phyloP scores from a whole-genome alignment of 192 early-diverging fungal species.

The Spizellomyces punctatus region DNA sequence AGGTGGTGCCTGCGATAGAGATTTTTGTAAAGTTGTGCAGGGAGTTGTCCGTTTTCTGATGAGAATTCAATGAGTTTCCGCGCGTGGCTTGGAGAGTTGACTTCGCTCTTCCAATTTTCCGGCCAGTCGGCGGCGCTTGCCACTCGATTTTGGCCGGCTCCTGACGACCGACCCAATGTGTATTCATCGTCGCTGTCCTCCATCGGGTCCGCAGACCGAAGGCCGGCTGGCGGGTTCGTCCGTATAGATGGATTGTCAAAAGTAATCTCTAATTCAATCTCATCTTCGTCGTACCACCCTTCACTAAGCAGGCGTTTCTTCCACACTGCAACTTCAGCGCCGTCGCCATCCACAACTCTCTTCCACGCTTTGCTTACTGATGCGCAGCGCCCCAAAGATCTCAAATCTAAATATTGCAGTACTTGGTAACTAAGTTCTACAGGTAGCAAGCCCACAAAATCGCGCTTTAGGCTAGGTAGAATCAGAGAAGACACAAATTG shows the following conservation, averaged over 20 bases:
- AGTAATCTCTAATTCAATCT: conserved; percentile 35
- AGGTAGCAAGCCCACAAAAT: conserved; percentile 72
- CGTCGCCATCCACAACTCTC: conserved; percentile 72
- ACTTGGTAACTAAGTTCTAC: conserved; percentile 68
- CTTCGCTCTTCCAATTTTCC: conserved; percentile 10
- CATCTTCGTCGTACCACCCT: conserved; percentile 45
- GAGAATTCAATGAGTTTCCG: conserved; percentile 14
- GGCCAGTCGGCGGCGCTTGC: conserved; percentile 16
- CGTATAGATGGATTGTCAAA: neutral
- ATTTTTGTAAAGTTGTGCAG: conserved; percentile 72
- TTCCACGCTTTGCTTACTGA: conserved; percentile 84
- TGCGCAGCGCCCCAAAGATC: conserved; percentile 76
- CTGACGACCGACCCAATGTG: neutral
- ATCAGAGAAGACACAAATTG: conserved; percentile 93
- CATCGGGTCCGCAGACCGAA: conserved; percentile 32
- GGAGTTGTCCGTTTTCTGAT: conserved; percentile 25
- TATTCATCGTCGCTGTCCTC: conserved; percentile 34
- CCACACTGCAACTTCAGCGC: conserved; percentile 57
- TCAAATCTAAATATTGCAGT: conserved; percentile 80
- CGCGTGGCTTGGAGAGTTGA: neutral
- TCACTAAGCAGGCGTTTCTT: conserved; percentile 45
- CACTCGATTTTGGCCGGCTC: neutral
- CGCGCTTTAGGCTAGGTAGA: conserved; percentile 85
- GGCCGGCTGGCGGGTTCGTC: neutral
- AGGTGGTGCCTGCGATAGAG: conserved; percentile 78